Evolutionary conservation across 108 stramenopile species (phyloP).

Genomic region (Parmales sp.): DNA sequence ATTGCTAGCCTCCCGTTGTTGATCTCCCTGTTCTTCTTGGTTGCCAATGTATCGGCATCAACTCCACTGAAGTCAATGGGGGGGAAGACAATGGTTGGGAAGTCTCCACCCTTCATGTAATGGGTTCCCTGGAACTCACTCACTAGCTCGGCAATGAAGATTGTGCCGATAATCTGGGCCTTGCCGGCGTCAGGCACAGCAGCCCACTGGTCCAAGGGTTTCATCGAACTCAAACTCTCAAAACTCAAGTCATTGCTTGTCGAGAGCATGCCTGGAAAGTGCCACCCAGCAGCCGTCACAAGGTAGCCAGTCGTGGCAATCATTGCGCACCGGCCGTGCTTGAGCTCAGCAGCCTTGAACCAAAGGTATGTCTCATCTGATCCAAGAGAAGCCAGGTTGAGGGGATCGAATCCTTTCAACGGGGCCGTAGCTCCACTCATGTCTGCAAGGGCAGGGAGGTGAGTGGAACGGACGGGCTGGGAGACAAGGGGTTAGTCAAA

Average conservation of each 20-base stretch:
- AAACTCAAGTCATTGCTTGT: slow-evolving; percentile 41
- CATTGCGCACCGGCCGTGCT: slow-evolving; percentile 75
- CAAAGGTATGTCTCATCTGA: slow-evolving; percentile 61
- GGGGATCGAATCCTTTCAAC: slow-evolving; percentile 58
- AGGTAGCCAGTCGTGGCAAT: slow-evolving; percentile 70
- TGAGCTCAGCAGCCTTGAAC: slow-evolving; percentile 74
- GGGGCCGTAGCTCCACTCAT: slow-evolving; percentile 50
- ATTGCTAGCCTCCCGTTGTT: slow-evolving; percentile 72
- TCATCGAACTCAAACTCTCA: slow-evolving; percentile 59
- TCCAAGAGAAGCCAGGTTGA: slow-evolving; percentile 43
- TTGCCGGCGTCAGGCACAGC: slow-evolving; percentile 70
- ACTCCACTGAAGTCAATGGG: slow-evolving; percentile 69
- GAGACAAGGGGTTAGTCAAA: too few relatives aligned
- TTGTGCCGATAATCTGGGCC: slow-evolving; percentile 64
- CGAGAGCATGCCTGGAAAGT: slow-evolving; percentile 68
- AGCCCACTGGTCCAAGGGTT: slow-evolving; percentile 67
- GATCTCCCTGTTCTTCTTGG: slow-evolving; percentile 55
- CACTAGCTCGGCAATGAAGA: slow-evolving; percentile 60
- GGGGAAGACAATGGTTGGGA: slow-evolving; percentile 68
- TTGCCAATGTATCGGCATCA: slow-evolving; percentile 39
- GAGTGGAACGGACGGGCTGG: too few relatives aligned
- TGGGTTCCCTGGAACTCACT: slow-evolving; percentile 55
- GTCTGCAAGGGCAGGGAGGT: too few relatives aligned
- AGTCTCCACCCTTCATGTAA: slow-evolving; percentile 71
- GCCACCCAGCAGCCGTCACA: slow-evolving; percentile 53